phyloP scores from a whole-genome alignment of 441 rosid species.

The Omphalea diandra region DNA sequence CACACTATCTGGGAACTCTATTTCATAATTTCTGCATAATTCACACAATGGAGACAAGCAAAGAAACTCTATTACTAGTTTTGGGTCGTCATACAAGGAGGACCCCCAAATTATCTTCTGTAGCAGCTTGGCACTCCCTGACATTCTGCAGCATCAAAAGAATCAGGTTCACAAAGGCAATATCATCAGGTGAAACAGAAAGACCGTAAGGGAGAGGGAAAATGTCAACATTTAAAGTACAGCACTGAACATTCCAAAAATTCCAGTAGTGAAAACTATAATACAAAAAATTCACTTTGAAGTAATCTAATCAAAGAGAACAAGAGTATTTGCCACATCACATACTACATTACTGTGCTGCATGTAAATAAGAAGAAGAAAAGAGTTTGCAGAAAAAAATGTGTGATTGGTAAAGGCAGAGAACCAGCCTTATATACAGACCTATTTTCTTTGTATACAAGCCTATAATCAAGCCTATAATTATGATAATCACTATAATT shows the following conservation, averaged over 20 bases:
- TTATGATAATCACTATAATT: no score
- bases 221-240: neutral
- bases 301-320: neutral
- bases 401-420: no score
- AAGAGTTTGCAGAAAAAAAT: no score
- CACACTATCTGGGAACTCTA: neutral
- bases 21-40: neutral
- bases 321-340: neutral
- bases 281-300: neutral
- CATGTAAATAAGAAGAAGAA: no score
- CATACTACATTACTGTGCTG: neutral
- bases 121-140: constrained; percentile 44
- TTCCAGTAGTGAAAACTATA: neutral
- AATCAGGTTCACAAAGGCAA: constrained; percentile 10
- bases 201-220: neutral
- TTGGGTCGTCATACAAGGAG: constrained; percentile 54
- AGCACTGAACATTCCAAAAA: neutral
- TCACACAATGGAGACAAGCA: neutral
- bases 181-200: constrained; percentile 7
- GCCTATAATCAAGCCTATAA: no score
- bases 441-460: no score
- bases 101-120: constrained; percentile 81
- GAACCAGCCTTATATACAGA: no score
- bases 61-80: neutral
- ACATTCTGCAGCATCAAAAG: constrained; percentile 52